Conservation (phyloP, 148 eudicot genomes). For the Nyssa sinensis region DNA sequence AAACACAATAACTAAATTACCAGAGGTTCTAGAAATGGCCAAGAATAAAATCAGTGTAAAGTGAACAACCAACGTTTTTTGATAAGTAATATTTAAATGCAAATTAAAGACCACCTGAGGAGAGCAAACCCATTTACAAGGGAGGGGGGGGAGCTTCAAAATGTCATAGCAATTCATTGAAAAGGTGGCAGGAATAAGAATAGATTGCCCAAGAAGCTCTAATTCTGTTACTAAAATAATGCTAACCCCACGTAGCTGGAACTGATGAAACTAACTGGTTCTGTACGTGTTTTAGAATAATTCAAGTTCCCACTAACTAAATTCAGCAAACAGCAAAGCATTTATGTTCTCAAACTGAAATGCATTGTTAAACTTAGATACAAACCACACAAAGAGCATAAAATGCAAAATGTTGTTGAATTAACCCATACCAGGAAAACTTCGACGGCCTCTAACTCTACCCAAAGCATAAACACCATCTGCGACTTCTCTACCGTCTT, state of each 20-base stretch:
- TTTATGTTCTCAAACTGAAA: too few relatives aligned
- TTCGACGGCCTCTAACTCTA: constrained; percentile 95
- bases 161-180: not conserved
- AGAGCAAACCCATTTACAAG: not conserved
- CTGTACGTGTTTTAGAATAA: not conserved
- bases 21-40: not conserved
- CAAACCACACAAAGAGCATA: not conserved
- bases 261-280: not conserved
- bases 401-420: not conserved
- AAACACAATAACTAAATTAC: not conserved
- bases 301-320: not conserved
- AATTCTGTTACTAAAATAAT: not conserved
- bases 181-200: not conserved
- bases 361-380: not conserved
- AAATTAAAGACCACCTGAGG: too few relatives aligned
- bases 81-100: too few relatives aligned
- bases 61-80: not conserved
- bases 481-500: constrained; percentile 99
- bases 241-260: not conserved
- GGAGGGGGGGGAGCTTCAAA: not conserved
- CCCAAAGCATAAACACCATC: constrained; percentile 80
- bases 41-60: too few relatives aligned
- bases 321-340: too few relatives aligned
- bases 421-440: constrained; percentile 68
- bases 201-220: not conserved